These are phyloP conservation scores for Tagetes erecta DNA, from an alignment of 129 eudicot genomes.

Conservation along the genomic window DNA sequence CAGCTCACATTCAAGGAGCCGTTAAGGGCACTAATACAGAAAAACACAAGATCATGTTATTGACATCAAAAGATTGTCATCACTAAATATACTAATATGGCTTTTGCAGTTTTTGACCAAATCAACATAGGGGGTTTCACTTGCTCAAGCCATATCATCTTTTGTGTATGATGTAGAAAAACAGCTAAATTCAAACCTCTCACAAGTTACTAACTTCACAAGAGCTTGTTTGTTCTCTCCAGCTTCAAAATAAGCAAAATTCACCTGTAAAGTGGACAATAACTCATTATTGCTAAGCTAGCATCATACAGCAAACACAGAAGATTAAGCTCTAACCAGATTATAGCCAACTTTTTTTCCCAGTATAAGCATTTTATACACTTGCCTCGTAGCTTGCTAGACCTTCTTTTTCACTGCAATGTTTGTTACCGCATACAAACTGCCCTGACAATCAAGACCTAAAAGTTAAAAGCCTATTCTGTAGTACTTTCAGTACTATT, in stretches of 20 bases:
- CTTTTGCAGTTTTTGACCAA: not conserved
- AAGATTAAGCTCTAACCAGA: not conserved
- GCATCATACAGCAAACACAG: not conserved
- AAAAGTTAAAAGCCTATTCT: slow-evolving; percentile 19
- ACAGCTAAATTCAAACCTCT: slow-evolving; percentile 42
- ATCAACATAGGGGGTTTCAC: not conserved
- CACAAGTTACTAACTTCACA: slow-evolving; percentile 88
- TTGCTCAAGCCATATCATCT: not conserved
- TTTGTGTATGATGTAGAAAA: not conserved
- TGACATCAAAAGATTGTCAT: not conserved
- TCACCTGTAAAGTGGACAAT: slow-evolving; percentile 56
- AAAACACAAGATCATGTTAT: not conserved
- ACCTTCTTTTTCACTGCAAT: slow-evolving; percentile 73
- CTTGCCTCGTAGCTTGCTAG: slow-evolving; percentile 92
- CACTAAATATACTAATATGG: not conserved
- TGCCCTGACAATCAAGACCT: slow-evolving; percentile 74
- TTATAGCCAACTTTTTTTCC: not conserved
- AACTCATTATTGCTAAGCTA: slow-evolving; percentile 15
- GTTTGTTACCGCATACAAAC: slow-evolving; percentile 96
- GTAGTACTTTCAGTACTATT: slow-evolving; percentile 14
- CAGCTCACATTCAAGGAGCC: not conserved
- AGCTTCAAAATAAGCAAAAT: slow-evolving; percentile 88
- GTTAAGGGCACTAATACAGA: not conserved
- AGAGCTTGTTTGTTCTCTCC: slow-evolving; percentile 95
- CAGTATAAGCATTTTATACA: slow-evolving; percentile 14